Percentiles rank a stretch among this genome's conserved stretches.
Conservation (phyloP, 2,329 filamentous ascomycete species). For the Colletotrichum gigasporum region DNA sequence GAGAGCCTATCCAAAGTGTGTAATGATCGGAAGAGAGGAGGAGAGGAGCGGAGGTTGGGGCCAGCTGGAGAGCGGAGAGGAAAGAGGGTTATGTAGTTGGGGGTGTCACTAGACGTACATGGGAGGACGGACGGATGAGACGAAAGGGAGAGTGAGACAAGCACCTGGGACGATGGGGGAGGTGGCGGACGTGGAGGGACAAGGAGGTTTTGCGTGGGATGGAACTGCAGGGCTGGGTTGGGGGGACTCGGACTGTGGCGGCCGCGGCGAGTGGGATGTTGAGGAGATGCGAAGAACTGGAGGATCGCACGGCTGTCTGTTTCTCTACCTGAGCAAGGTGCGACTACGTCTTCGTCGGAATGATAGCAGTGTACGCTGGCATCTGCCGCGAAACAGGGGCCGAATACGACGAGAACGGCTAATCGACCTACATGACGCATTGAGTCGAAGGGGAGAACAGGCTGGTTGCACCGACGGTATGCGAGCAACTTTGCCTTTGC, state of each 20-base stretch:
- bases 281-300: not conserved
- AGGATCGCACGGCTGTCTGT: slow-evolving; percentile 1
- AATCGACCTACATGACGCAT: not conserved
- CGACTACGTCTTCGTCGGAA: not conserved
- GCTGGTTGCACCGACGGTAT: slow-evolving; percentile 24
- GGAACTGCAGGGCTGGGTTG: slow-evolving; percentile 16
- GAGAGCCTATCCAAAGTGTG: slow-evolving; percentile 29
- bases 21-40: not conserved
- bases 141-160: slow-evolving; percentile 28
- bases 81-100: slow-evolving; percentile 29
- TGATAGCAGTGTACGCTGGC: not conserved
- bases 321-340: not conserved
- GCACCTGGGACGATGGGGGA: slow-evolving; percentile 6
- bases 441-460: not conserved
- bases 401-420: slow-evolving; percentile 2
- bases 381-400: not conserved
- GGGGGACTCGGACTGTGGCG: slow-evolving; percentile 2
- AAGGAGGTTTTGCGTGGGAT: slow-evolving; percentile 20
- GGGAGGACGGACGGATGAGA: not conserved
- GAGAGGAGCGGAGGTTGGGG: not conserved
- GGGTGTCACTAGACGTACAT: slow-evolving; percentile 7
- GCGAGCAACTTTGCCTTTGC: slow-evolving; percentile 21
- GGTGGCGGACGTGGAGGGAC: slow-evolving; percentile 12
- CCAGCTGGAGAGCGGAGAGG: slow-evolving; percentile 7
- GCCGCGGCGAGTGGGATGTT: slow-evolving; percentile 9